phyloP scores from a whole-genome alignment of 306 rosid genomes.

The Acacia melanoxylon region DNA sequence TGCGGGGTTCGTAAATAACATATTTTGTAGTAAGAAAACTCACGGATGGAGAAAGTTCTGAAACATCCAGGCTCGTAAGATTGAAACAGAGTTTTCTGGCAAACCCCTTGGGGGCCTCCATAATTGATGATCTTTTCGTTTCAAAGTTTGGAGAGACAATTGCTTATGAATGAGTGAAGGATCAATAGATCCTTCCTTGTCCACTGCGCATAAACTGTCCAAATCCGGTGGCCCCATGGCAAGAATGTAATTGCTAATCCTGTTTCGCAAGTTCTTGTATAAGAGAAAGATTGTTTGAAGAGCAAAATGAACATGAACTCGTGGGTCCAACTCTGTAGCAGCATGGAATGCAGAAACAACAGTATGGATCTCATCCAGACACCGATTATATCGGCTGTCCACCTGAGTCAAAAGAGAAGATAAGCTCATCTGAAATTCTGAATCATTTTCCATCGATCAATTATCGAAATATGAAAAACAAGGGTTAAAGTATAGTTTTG shows the following conservation, averaged over 20 bases:
- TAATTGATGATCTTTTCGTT: slow-evolving; percentile 71
- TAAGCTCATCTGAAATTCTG: not conserved
- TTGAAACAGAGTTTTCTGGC: slow-evolving; percentile 90
- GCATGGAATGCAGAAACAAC: slow-evolving; percentile 82
- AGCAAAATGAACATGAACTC: slow-evolving; percentile 68
- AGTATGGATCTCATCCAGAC: slow-evolving; percentile 80
- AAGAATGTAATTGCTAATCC: slow-evolving; percentile 65
- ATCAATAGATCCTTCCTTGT: slow-evolving; percentile 54
- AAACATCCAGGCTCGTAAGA: slow-evolving; percentile 90
- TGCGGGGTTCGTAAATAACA: not conserved
- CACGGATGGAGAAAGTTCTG: slow-evolving; percentile 98
- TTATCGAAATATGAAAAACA: not conserved
- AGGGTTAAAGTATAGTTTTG: too few species aligned
- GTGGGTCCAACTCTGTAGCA: slow-evolving; percentile 81
- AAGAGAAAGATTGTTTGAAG: slow-evolving; percentile 58
- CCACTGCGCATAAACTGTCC: slow-evolving; percentile 40
- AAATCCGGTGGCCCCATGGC: slow-evolving; percentile 44
- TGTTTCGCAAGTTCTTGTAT: slow-evolving; percentile 74
- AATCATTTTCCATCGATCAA: not conserved
- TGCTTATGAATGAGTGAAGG: slow-evolving; percentile 69
- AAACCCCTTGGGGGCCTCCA: slow-evolving; percentile 98
- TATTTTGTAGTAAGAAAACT: slow-evolving; percentile 25
- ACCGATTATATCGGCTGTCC: slow-evolving; percentile 69
- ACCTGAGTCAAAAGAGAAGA: slow-evolving; percentile 47
- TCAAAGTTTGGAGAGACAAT: slow-evolving; percentile 80